phyloP scores from a whole-genome alignment of 2,329 filamentous ascomycete species.

The Colletotrichum spaethianum region DNA sequence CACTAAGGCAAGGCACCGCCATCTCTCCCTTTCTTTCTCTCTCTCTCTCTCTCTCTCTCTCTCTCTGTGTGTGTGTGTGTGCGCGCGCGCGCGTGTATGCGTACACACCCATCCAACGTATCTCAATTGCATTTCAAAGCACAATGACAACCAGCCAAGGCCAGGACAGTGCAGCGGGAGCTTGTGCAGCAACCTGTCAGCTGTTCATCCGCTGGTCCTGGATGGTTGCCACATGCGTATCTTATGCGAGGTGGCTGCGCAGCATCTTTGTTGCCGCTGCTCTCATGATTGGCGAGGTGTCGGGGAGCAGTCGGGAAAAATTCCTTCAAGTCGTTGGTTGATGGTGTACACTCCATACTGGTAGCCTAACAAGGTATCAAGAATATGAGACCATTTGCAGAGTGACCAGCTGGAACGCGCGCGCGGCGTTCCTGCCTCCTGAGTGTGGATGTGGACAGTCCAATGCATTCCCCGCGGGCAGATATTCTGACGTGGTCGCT shows the following conservation, averaged over 20 bases:
- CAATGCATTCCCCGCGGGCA: neutral
- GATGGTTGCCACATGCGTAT: neutral
- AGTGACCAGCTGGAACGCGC: neutral
- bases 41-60: too few relatives aligned
- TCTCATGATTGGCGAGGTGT: neutral
- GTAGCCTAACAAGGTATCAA: neutral
- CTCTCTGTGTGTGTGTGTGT: neutral
- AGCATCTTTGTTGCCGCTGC: neutral
- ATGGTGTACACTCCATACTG: neutral
- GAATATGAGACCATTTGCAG: neutral
- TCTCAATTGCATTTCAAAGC: neutral
- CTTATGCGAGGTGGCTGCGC: neutral
- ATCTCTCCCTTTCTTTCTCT: too few relatives aligned
- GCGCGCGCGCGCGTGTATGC: neutral
- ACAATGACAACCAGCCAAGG: neutral
- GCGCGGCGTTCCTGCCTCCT: neutral
- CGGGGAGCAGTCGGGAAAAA: neutral
- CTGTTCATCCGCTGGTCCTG: neutral
- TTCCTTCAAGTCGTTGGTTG: neutral
- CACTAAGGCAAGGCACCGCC: neutral
- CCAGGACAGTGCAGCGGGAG: neutral
- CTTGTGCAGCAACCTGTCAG: neutral
- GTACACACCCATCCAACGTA: neutral
- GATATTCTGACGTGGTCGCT: slow-evolving; percentile 4
- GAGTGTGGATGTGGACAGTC: neutral